Evolutionary conservation across 2,329 filamentous ascomycete species (phyloP), one percentile per base, ranked within the genome.

Genomic region (Colletotrichum phormii): DNA sequence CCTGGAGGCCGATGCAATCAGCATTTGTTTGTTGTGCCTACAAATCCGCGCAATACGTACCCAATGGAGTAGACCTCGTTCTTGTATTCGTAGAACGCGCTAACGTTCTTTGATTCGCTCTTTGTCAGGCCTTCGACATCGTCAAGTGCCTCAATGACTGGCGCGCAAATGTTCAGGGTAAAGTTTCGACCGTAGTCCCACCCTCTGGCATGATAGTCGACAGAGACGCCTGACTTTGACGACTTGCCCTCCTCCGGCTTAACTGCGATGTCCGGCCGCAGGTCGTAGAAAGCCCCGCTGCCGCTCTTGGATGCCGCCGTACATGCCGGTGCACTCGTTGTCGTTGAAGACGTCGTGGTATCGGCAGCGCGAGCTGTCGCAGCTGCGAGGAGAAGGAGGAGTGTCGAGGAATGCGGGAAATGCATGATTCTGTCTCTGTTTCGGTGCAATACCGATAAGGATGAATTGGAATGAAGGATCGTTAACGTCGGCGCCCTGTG

Each of bases 171-270:
- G 83, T 97, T 97, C 77, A 96, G 80, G 2, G 94, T 96, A 79
- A 97, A 97, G 84, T 96, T 96, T 75, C 90, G 90, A 75, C 89
- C 90, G 77, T 95, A 94, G 82, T 96, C 94, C 80, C 91, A 93
- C 42, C 94, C 94, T 72, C 89, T 89, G 8, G 92, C 90, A 75
- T 90, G 87, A 81, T 91, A 91, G 79, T 91, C 89, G 37, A 84
- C 82, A 11, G 82, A 82, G 12, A 83, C 81, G 33, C 80, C 81
- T 15, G 83, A 83, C 74, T 83, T 84, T 73, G 84, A 81, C 15
- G 83, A 78, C 76, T 87, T 87, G 6, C 82, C 85, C 58, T 87
- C 84, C 26, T 83, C 81, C 5, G 82, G 79, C 18, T 80, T 77
- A 33, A 86, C 79, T 35, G 88, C 89, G 46, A 83, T 87, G 76